A percentile compares a stretch with the other conserved stretches of the same genome.
phyloP scores from a whole-genome alignment of 441 rosid species.

The Codiaeum variegatum region DNA sequence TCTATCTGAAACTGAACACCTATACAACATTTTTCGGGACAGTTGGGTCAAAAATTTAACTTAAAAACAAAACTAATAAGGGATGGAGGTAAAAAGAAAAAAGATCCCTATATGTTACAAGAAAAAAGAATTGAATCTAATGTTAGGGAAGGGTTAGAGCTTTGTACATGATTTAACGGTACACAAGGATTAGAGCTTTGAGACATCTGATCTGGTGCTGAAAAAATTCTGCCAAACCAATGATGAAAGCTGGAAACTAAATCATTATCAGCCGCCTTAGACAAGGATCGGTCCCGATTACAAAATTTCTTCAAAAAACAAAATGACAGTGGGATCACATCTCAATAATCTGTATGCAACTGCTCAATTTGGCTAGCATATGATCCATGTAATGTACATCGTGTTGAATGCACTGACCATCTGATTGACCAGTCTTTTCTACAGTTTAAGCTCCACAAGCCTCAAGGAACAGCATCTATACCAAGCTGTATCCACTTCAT shows the following conservation, averaged over 20 bases:
- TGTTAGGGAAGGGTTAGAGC: slow-evolving; percentile 44
- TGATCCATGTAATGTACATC: slow-evolving; percentile 6
- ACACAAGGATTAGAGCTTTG: slow-evolving; percentile 29
- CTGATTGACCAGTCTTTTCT: slow-evolving; percentile 12
- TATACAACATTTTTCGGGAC: slow-evolving; percentile 37
- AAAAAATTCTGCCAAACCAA: slow-evolving; percentile 32
- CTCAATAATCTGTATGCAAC: slow-evolving; percentile 12
- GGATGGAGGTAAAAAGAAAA: neutral
- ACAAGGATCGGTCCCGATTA: slow-evolving; percentile 18
- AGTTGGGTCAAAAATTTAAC: slow-evolving; percentile 34
- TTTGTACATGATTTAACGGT: slow-evolving; percentile 50
- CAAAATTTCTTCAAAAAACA: slow-evolving; percentile 20
- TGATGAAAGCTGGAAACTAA: slow-evolving; percentile 26
- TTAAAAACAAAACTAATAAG: neutral
- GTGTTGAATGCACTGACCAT: neutral
- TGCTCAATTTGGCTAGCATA: neutral
- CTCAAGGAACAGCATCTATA: slow-evolving; percentile 18
- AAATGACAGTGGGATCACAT: slow-evolving; percentile 16
- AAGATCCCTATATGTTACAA: slow-evolving; percentile 33
- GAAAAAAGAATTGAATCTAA: slow-evolving; percentile 45
- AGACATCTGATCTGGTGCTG: slow-evolving; percentile 33
- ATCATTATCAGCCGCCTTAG: slow-evolving; percentile 5
- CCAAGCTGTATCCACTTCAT: slow-evolving; percentile 15
- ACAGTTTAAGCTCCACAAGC: slow-evolving; percentile 24
- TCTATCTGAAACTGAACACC: slow-evolving; percentile 36